A percentile compares a stretch with the other conserved stretches of the same genome.
Evolutionary conservation across 768 basidiomycete species (phyloP).

Genomic region (Floccularia luteovirens): DNA sequence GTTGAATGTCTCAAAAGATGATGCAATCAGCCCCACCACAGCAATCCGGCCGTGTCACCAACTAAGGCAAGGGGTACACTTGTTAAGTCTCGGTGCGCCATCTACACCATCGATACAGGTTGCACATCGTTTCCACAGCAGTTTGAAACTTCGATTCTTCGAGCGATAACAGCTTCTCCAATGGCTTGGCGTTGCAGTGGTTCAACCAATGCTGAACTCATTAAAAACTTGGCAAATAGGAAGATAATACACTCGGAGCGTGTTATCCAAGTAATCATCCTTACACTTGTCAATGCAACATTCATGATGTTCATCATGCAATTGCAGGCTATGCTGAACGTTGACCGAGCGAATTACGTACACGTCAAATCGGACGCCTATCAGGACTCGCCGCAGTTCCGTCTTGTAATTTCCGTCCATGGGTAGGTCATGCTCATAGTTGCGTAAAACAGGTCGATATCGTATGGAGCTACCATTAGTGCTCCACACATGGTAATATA

Average conservation of each 20-base stretch:
- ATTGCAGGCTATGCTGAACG: conserved; percentile 56
- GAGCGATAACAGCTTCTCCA: too few species aligned
- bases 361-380: conserved; percentile 47
- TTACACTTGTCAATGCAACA: neutral
- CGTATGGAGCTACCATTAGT: conserved; percentile 86
- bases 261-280: conserved; percentile 39
- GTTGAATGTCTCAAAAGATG: too few species aligned
- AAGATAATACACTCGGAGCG: conserved; percentile 50
- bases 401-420: conserved; percentile 5
- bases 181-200: conserved; percentile 88
- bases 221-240: conserved; percentile 52
- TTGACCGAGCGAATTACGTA: conserved; percentile 71
- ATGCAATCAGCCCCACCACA: too few species aligned
- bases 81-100: too few species aligned
- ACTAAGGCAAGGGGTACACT: too few species aligned
- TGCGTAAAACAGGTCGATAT: conserved; percentile 48
- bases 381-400: conserved; percentile 67
- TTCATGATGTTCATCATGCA: neutral
- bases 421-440: neutral
- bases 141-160: too few species aligned
- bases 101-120: too few species aligned
- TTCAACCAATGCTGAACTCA: conserved; percentile 60
- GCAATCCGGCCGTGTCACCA: too few species aligned
- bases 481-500: conserved; percentile 89
- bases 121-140: too few species aligned